Evolutionary conservation across 768 basidiomycete genomes (phyloP).

Genomic region (Boletus eberwhitei): DNA sequence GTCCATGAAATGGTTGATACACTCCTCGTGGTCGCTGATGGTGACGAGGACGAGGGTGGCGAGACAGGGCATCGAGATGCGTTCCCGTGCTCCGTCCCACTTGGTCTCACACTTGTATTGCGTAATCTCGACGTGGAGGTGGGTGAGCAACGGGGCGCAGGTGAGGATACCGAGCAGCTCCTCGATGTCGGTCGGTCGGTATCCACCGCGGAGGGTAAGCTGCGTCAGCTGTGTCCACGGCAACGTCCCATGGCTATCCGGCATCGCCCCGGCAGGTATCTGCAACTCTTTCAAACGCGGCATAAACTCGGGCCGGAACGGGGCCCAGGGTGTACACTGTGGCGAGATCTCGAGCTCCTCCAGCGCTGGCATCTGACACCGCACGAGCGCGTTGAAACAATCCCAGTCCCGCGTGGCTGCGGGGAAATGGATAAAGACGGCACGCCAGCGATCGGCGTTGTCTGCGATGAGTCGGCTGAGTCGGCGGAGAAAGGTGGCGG

Average conservation of each 20-base stretch:
- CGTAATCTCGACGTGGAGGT: constrained; percentile 32
- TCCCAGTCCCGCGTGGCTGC: constrained; percentile 29
- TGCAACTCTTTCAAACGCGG: constrained; percentile 26
- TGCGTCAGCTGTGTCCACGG: constrained; percentile 33
- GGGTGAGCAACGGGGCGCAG: constrained; percentile 24
- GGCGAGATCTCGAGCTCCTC: constrained; percentile 34
- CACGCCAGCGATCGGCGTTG: constrained; percentile 28
- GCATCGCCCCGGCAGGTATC: constrained; percentile 32
- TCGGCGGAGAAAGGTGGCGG: constrained; percentile 22
- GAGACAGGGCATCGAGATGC: constrained; percentile 30
- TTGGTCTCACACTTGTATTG: constrained; percentile 29
- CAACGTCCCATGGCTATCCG: constrained; percentile 30
- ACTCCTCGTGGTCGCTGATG: constrained; percentile 29
- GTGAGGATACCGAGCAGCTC: constrained; percentile 25
- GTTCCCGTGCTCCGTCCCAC: constrained; percentile 22
- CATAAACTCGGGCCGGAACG: constrained; percentile 26
- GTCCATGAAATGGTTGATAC: constrained; percentile 25
- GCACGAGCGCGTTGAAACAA: constrained; percentile 22
- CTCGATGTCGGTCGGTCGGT: constrained; percentile 26
- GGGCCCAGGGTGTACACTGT: constrained; percentile 31
- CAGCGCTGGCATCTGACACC: constrained; percentile 22
- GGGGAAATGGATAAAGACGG: constrained; percentile 32
- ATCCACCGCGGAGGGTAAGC: constrained; percentile 31
- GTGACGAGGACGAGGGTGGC: constrained; percentile 30
- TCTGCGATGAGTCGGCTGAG: constrained; percentile 19